phyloP scores from a whole-genome alignment of 2,329 filamentous ascomycete species.

The Colletotrichum acutatum region DNA sequence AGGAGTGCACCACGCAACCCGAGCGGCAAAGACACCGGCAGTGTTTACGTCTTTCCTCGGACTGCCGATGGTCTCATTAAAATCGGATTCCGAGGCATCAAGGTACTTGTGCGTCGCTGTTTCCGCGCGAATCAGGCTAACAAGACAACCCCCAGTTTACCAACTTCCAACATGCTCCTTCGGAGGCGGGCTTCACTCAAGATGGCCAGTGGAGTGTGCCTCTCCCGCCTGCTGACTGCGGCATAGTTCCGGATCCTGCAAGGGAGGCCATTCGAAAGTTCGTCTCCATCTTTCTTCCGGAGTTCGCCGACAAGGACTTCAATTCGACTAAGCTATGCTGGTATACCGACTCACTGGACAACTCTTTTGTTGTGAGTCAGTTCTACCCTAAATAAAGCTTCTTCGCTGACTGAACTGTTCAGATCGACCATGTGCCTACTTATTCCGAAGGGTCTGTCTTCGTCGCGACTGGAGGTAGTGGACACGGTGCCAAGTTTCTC shows the following conservation, averaged over 20 bases:
- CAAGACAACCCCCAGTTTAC: slow-evolving; percentile 41
- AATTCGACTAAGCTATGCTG: slow-evolving; percentile 64
- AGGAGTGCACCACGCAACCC: slow-evolving; percentile 42
- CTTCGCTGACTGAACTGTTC: background rate
- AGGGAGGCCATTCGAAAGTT: slow-evolving; percentile 45
- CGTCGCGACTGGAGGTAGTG: slow-evolving; percentile 48
- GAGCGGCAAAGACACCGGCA: slow-evolving; percentile 43
- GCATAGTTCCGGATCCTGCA: slow-evolving; percentile 37
- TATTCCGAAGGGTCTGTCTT: slow-evolving; percentile 45
- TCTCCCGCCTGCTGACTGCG: slow-evolving; percentile 39
- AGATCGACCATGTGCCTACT: slow-evolving; percentile 47
- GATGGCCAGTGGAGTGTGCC: slow-evolving; percentile 46
- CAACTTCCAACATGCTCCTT: slow-evolving; percentile 44
- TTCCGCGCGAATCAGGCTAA: slow-evolving; percentile 43
- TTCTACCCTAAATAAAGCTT: too few species aligned
- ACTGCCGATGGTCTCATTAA: slow-evolving; percentile 41
- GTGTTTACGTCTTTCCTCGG: slow-evolving; percentile 43
- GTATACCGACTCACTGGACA: slow-evolving; percentile 67
- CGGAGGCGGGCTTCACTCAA: slow-evolving; percentile 42
- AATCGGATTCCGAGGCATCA: slow-evolving; percentile 44
- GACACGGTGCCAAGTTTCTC: slow-evolving; percentile 50
- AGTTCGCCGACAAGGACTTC: slow-evolving; percentile 47
- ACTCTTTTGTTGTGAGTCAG: slow-evolving; percentile 55
- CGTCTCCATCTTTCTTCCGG: slow-evolving; percentile 53
- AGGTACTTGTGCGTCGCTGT: slow-evolving; percentile 50